phyloP scores from a whole-genome alignment of 1,139 yeast genomes.

The Suhomyces yuchorum region DNA sequence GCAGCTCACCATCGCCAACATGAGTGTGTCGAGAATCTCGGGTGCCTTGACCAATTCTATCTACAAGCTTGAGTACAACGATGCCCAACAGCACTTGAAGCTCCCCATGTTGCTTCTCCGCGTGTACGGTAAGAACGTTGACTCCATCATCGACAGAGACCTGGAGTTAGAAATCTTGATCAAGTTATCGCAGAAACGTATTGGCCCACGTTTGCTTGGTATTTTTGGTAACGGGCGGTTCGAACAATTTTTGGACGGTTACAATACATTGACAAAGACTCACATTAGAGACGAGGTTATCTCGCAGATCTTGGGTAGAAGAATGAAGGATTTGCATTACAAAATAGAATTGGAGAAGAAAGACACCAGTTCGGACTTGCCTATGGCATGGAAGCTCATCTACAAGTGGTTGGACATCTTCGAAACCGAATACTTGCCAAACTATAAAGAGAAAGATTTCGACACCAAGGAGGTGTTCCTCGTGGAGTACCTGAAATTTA shows the following conservation, averaged over 20 bases:
- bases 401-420: conserved; percentile 70
- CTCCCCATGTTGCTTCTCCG: conserved; percentile 63
- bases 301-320: conserved; percentile 84
- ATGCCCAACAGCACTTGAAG: conserved; percentile 26
- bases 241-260: conserved; percentile 87
- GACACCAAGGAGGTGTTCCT: conserved; percentile 49
- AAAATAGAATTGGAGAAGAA: conserved; percentile 71
- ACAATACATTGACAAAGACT: conserved; percentile 68
- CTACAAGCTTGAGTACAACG: conserved; percentile 59
- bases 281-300: conserved; percentile 77
- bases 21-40: conserved; percentile 62
- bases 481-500: conserved; percentile 52
- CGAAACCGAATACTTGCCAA: conserved; percentile 41
- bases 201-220: conserved; percentile 89
- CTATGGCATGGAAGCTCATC: conserved; percentile 71
- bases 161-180: conserved; percentile 72
- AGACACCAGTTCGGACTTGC: conserved; percentile 30
- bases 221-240: conserved; percentile 89
- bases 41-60: conserved; percentile 95
- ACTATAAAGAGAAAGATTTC: conserved; percentile 27
- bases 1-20: conserved; percentile 43
- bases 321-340: conserved; percentile 92
- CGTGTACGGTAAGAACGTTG: conserved; percentile 91
- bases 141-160: conserved; percentile 82
- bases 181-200: conserved; percentile 71